Base-by-base conservation (phyloP, 495 filamentous ascomycete genomes). In the Talaromyces adpressus region DNA sequence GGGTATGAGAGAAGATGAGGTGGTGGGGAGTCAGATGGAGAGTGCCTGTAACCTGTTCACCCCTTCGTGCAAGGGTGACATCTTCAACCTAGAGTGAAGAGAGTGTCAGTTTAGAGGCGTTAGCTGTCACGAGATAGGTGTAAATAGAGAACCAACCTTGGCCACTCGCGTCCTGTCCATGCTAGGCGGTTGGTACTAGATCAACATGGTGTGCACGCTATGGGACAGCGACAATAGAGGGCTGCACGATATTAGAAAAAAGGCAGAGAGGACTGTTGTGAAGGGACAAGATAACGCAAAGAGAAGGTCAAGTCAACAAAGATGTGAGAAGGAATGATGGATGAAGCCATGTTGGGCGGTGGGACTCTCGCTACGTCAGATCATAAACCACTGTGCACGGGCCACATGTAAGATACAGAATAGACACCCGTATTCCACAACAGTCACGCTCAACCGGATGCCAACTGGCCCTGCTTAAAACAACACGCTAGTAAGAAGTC, bases 21-120 rank as follows among this genome's bases (percentile, higher is more conserved):
- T 88, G 85, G 68, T 88, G 85, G 66, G 84, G 82, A 62, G 85
- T 87, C 64, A 88, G 77, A 70, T 88, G 85, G 63, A 88, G 77
- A 56, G 81, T 83, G 66, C 85, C 85, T 64, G 80, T 76, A 47
- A 85, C 81, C 64, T 84, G 81, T 66, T 84, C 79, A 64, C 85
- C 85, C 66, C 82, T 79, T 64, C 85, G 82, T 66, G 85, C 78
- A 65, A 88, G 80, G 72, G 79, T 83, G 72, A 88, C 85, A 75
- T 87, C 79, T 65, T 88, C 82, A 71, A 87, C 84, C 85, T 82
- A 8, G 52, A 53, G 49, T 22, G 16, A 53, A 53, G 22, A 53
- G 51, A 53, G 52, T 3, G 12, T 54, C 51, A 56, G 27, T 22
- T 29, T n/a, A 9, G 11, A 12, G 6, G 9, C 36, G 32, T 12